phyloP scores from a whole-genome alignment of 1,284 basidiomycete species.

The Cutaneotrichosporon dermatis region DNA sequence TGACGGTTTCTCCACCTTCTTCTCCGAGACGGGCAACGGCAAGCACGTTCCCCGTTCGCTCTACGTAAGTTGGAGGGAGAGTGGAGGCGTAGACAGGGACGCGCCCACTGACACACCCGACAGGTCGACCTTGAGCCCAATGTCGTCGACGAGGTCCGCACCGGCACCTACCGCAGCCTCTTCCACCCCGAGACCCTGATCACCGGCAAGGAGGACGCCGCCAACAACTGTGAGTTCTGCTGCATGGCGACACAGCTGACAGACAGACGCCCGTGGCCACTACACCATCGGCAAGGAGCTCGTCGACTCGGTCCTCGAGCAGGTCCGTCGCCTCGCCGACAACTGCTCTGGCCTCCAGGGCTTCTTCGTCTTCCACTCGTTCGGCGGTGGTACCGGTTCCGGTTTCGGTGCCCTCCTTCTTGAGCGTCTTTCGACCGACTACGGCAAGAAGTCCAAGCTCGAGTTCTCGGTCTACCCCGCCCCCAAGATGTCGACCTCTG shows the following conservation, averaged over 20 bases:
- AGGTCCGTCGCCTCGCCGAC: slow-evolving; percentile 90
- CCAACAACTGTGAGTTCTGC: slow-evolving; percentile 82
- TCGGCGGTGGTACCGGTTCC: slow-evolving; percentile 98
- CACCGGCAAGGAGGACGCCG: slow-evolving; percentile 98
- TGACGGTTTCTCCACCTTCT: slow-evolving; percentile 83
- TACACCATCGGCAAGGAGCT: slow-evolving; percentile 98
- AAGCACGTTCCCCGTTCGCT: slow-evolving; percentile 98
- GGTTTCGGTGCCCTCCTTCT: slow-evolving; percentile 97
- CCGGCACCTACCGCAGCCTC: slow-evolving; percentile 85
- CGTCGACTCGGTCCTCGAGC: slow-evolving; percentile 87
- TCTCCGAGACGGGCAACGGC: slow-evolving; percentile 65
- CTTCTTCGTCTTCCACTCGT: slow-evolving; percentile 99
- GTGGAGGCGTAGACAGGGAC: slow-evolving; percentile 1
- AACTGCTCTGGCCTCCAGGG: slow-evolving; percentile 98
- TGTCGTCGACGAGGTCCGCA: slow-evolving; percentile 93
- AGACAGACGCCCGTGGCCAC: slow-evolving; percentile 86
- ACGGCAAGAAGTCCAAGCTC: slow-evolving; percentile 99
- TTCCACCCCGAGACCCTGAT: slow-evolving; percentile 99
- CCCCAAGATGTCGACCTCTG: slow-evolving; percentile 87
- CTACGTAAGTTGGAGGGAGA: slow-evolving; percentile 58
- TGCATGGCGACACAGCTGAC: slow-evolving; percentile 11
- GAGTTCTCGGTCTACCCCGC: slow-evolving; percentile 99
- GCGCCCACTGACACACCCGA: background rate
- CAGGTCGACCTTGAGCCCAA: slow-evolving; percentile 87
- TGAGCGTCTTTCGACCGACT: slow-evolving; percentile 93